Evolutionary conservation across 2,329 filamentous ascomycete species (phyloP).

Genomic region (Sclerotinia minor): DNA sequence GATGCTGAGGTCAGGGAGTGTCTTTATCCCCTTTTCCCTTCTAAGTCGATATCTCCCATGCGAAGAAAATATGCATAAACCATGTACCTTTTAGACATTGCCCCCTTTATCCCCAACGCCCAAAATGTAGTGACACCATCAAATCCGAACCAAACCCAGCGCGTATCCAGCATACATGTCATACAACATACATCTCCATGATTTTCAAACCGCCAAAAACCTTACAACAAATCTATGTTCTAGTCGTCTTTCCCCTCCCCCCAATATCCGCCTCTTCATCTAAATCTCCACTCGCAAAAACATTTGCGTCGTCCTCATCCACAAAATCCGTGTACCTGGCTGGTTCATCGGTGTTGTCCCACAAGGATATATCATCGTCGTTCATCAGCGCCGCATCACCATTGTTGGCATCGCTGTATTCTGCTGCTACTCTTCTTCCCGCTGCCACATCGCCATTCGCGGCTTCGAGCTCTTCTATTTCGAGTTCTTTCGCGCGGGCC

Average conservation of each 20-base stretch:
- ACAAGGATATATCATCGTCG: constrained; percentile 42
- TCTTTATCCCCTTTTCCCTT: background rate
- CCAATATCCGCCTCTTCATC: constrained; percentile 25
- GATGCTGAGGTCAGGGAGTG: background rate
- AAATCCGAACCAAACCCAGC: constrained; percentile 10
- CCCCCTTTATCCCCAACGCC: constrained; percentile 5
- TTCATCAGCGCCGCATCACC: constrained; percentile 39
- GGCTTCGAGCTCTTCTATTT: constrained; percentile 39
- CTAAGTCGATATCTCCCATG: background rate
- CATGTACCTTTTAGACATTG: constrained; percentile 10
- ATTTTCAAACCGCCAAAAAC: background rate
- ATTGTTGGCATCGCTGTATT: constrained; percentile 33
- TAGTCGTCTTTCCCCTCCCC: constrained; percentile 23
- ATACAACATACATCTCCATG: constrained; percentile 12
- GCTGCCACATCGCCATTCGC: constrained; percentile 24
- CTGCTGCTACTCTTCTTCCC: constrained; percentile 15
- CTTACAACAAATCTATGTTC: constrained; percentile 4
- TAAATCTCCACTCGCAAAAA: constrained; percentile 35
- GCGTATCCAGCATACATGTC: constrained; percentile 10
- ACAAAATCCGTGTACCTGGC: constrained; percentile 38
- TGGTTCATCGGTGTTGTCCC: constrained; percentile 36
- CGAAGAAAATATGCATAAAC: background rate
- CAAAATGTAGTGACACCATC: constrained; percentile 8
- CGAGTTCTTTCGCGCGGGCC: constrained; percentile 60
- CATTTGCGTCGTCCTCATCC: constrained; percentile 37